A percentile compares a stretch with the other conserved stretches of the same genome.
Evolutionary conservation across 257 asterid species (phyloP).

Genomic region (Solanum habrochaites): DNA sequence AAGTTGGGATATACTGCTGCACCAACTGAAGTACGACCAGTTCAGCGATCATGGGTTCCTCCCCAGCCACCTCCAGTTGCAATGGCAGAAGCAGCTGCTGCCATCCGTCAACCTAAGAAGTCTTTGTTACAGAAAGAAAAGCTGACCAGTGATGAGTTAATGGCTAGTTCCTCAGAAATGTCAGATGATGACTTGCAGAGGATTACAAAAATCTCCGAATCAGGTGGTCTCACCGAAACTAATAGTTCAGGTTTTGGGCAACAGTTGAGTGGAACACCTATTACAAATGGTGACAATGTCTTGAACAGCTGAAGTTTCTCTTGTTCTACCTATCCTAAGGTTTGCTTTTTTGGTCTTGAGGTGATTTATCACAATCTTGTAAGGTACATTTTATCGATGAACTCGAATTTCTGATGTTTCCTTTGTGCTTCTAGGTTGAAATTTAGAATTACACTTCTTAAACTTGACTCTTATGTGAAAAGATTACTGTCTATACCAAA

Average conservation of each 20-base stretch:
- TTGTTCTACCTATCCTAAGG: not conserved
- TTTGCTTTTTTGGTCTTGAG: not conserved
- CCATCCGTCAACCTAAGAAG: slow-evolving; percentile 86
- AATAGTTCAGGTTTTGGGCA: slow-evolving; percentile 19
- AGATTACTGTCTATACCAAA: not conserved
- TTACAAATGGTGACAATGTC: slow-evolving; percentile 19
- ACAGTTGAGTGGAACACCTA: slow-evolving; percentile 25
- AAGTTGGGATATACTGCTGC: slow-evolving; percentile 18
- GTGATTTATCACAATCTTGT: not conserved
- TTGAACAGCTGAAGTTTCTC: not conserved
- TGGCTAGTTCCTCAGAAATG: slow-evolving; percentile 27
- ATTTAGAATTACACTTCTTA: not conserved
- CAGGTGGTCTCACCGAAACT: slow-evolving; percentile 40
- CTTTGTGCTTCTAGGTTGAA: not conserved
- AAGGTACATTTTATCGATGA: not conserved
- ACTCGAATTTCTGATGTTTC: not conserved
- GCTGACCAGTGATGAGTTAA: slow-evolving; percentile 39
- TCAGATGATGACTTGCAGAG: slow-evolving; percentile 62
- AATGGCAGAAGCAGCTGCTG: slow-evolving; percentile 86
- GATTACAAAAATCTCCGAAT: slow-evolving; percentile 54
- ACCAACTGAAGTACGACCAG: slow-evolving; percentile 21
- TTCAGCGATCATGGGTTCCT: slow-evolving; percentile 75
- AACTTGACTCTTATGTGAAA: not conserved
- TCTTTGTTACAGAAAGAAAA: slow-evolving; percentile 31
- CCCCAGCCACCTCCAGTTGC: slow-evolving; percentile 92